Evolutionary conservation across 441 rosid genomes (phyloP).

Genomic region (Arabidopsis hybrid): DNA sequence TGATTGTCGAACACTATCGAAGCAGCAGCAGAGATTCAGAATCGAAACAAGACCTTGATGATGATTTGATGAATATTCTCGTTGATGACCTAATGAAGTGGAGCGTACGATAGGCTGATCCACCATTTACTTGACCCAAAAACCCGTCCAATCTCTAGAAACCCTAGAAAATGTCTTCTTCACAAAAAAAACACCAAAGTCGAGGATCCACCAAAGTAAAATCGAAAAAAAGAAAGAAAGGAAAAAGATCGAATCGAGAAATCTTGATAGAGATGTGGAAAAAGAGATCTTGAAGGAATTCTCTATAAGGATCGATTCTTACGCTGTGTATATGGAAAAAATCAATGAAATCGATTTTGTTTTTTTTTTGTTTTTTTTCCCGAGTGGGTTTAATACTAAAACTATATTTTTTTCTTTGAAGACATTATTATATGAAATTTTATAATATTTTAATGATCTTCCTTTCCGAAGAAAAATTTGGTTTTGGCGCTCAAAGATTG

Average conservation of each 20-base stretch:
- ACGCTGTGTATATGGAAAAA: constrained; percentile 32
- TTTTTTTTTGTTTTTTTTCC: not conserved
- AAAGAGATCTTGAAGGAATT: constrained; percentile 26
- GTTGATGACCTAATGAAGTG: constrained; percentile 24
- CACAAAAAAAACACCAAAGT: not conserved
- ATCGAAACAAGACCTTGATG: constrained; percentile 31
- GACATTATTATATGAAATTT: not conserved
- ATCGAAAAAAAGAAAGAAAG: not conserved
- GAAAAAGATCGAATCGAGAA: not conserved
- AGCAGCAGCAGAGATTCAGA: constrained; percentile 36
- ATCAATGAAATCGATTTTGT: constrained; percentile 22
- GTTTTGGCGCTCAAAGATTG: constrained; percentile 36
- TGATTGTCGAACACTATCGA: constrained; percentile 49
- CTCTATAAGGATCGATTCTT: constrained; percentile 39
- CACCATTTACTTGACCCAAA: constrained; percentile 78
- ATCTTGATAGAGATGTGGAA: constrained; percentile 13
- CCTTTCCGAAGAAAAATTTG: not conserved
- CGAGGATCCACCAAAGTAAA: not conserved
- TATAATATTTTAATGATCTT: not conserved
- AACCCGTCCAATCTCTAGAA: constrained; percentile 48
- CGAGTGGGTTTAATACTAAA: not conserved
- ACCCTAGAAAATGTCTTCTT: constrained; percentile 50
- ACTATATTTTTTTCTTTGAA: not conserved
- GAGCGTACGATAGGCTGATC: constrained; percentile 78
- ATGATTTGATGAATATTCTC: not conserved